These are phyloP conservation scores for Saururus chinensis DNA, from an alignment of 164 flowering plant species.

Conservation along the genomic window DNA sequence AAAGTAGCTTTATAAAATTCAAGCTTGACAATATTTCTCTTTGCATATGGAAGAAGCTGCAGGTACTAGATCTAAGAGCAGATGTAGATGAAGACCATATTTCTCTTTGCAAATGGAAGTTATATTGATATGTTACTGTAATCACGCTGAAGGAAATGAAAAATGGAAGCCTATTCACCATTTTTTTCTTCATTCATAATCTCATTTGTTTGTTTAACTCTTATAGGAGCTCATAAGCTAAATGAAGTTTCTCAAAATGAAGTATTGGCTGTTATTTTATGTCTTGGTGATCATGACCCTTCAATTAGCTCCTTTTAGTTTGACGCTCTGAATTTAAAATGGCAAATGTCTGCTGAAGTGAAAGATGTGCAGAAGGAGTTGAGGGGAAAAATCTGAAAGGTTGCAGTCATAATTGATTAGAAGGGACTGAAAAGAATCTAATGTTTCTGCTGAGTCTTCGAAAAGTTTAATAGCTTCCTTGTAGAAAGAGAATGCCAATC, in stretches of 20 bases:
- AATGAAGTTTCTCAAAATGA: slow-evolving; percentile 42
- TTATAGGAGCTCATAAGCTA: slow-evolving; percentile 54
- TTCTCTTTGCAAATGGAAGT: no score
- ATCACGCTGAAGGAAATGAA: no score
- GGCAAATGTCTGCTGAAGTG: slow-evolving; percentile 47
- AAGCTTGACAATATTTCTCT: no score
- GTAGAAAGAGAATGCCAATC: slow-evolving; percentile 51
- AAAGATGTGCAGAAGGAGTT: slow-evolving; percentile 40
- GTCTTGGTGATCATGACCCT: not conserved
- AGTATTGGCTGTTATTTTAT: not conserved
- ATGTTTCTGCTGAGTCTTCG: slow-evolving; percentile 28
- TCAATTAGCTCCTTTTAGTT: not conserved
- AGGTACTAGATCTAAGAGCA: not conserved
- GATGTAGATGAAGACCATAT: not conserved
- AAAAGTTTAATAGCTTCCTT: slow-evolving; percentile 36
- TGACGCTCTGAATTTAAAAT: slow-evolving; percentile 2
- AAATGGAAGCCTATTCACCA: not conserved
- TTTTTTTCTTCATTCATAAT: not conserved
- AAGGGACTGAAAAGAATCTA: slow-evolving; percentile 28
- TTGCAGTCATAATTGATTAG: slow-evolving; percentile 51
- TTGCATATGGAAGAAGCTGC: not conserved
- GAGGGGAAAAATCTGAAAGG: slow-evolving; percentile 41
- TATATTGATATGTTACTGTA: no score
- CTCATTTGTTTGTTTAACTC: slow-evolving; percentile 8
- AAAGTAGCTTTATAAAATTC: no score